Evolutionary conservation across 179 eudicot species (phyloP), one percentile per base, ranked within the genome.

Genomic region (Amaranthus tricolor): DNA sequence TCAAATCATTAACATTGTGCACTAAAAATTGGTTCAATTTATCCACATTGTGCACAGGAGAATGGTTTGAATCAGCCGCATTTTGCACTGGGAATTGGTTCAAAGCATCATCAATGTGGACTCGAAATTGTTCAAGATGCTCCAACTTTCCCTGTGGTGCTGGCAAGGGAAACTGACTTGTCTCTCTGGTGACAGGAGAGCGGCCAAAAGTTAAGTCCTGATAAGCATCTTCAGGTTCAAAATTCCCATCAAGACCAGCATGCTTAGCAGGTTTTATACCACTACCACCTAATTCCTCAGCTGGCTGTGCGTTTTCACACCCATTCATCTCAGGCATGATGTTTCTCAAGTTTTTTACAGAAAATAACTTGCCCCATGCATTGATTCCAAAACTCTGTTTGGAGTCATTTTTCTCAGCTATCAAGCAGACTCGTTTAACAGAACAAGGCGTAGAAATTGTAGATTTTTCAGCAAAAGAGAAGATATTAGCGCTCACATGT

Each of bases 391-490:
- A 78, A 77, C 81, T 80, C 81, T 76, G 77, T 69, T 78, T 88
- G 72, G 66, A 81, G 59, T 76, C 88, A 58, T 79, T 81, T 54
- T 79, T 70, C 74, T 79, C 70, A 20, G 77, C 68, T 54, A 66
- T 76, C 72, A 75, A 72, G 77, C 75, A 53, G 67, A 73, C 75
- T 71, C 75, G 84, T 73, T 65, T 68, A 48, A 47, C 77, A 77
- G 77, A 76, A 82, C 59, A 77, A 78, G 60, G 52, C 61, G 60
- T 65, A 75, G 74, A 73, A 66, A 81, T 70, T 56, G 78, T 64
- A 53, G 73, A 66, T 71, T 84, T 87, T 52, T 82, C 88, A 68
- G 71, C 78, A 72, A 77, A 82, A 76, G 88, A 81, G 76, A 86
- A 82, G 15, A 67, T 59, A 70, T 76, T 82, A 75, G 77, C 79